Conservation (phyloP, 768 basidiomycete species). For the Termitomyces sp. region DNA sequence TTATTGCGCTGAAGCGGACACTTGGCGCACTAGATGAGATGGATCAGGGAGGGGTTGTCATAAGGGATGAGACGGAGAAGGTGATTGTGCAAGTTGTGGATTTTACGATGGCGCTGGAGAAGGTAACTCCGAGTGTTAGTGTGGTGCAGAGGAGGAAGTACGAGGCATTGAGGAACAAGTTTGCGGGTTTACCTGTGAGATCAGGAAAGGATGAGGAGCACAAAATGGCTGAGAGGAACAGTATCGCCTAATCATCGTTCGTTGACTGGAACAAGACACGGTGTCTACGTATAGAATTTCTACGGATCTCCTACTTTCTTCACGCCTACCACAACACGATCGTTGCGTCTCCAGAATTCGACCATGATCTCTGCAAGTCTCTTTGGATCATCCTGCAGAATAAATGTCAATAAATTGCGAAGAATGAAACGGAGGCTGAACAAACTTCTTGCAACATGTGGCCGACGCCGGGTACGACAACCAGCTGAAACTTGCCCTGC, state of each 20-base stretch:
- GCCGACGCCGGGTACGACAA: constrained; percentile 80
- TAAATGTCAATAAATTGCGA: background rate
- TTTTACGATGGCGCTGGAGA: constrained; percentile 69
- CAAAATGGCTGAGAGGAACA: constrained; percentile 22
- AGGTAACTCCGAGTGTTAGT: constrained; percentile 86
- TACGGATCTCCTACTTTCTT: constrained; percentile 47
- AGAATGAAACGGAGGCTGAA: constrained; percentile 4
- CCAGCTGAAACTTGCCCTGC: constrained; percentile 95
- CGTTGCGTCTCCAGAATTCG: constrained; percentile 91
- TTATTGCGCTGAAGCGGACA: constrained; percentile 67
- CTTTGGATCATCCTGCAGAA: constrained; percentile 77
- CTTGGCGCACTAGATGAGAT: constrained; percentile 65
- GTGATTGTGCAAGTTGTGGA: constrained; percentile 58
- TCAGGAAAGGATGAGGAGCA: constrained; percentile 38
- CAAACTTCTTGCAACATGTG: constrained; percentile 93
- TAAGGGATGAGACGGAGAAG: constrained; percentile 14
- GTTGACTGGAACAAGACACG: background rate
- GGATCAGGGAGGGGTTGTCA: constrained; percentile 28
- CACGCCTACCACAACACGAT: constrained; percentile 56
- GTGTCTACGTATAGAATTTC: constrained; percentile 1
- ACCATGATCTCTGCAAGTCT: constrained; percentile 74
- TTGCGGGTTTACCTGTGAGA: constrained; percentile 70
- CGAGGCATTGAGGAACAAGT: constrained; percentile 72
- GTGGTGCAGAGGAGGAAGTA: constrained; percentile 77
- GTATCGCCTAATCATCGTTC: background rate